Evolutionary conservation across 2,329 filamentous ascomycete species (phyloP), one percentile per base, ranked within the genome.

Genomic region (Fusarium papillatum): DNA sequence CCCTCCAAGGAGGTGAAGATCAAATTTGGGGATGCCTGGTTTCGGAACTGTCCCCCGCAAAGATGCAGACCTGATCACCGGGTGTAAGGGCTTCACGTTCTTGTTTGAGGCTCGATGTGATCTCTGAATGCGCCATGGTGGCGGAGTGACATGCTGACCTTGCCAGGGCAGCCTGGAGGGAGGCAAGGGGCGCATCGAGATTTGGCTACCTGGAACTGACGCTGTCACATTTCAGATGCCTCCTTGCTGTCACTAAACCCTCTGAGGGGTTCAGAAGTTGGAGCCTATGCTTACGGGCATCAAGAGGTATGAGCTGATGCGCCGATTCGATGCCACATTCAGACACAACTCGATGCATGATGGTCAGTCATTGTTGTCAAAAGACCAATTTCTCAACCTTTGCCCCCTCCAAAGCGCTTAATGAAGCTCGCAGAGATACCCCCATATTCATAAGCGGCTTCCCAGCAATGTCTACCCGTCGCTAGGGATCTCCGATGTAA

Each of bases 401-500:
- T 24, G 36, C 50, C 26, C 26, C 11, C 26, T 34, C n/a, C 19
- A 22, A 46, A 64, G 59, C 55, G 65, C 41, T 64, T 38, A 43
- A 68, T 60, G 60, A 64, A 63, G 43, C 63, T 71, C 61, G 65
- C 61, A 68, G 55, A 55, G 63, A 62, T 41, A 46, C 66, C 72
- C 69, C 71, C 71, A 65, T 67, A 74, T 76, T 78, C 63, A 73
- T 72, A 74, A 80, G 73, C 77, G 68, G 63, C 67, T 75, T 69
- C 64, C 66, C 71, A 74, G 73, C 71, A 76, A 60, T 55, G 31
- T 46, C 29, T 68, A 55, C 46, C 69, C 57, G 64, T 68, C 50
- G 65, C 68, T 66, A 63, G 66, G 65, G 53, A 66, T 61, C 68
- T 61, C 46, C 63, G 60, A 76, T 79, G 77, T 57, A 76, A 74